Evolutionary conservation across 169 alveolate genomes (phyloP), one percentile per base, ranked within the genome.

Genomic region (Plasmodium adleri): DNA sequence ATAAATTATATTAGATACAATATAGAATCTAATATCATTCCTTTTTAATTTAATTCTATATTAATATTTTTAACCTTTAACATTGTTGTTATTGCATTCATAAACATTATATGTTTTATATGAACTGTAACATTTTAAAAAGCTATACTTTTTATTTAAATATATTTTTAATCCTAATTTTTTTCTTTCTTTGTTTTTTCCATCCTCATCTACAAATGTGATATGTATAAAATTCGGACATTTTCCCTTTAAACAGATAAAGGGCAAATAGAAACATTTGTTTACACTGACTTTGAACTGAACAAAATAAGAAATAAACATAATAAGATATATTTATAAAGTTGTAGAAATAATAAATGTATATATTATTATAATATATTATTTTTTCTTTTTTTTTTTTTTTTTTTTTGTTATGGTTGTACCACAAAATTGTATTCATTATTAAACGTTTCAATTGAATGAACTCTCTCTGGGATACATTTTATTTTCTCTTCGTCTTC

Each of bases 181-280:
- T 54, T 17, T 66, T 3, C 58, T 24, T 6, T 78, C 78, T 54
- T 10, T 66, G 1, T 45, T 24, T 45, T 67, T 49, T 17, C 47
- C 78, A 28, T 39, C 63, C 58, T 56, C 67, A 26, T 63, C 60
- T 39, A 39, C 9, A 15, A 9, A 56, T 49, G 32, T 63, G 56
- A 78, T 63, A 58, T 78, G 47, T 24, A 78, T 66, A 59, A 78
- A 78, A 20, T 78, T 24, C n/a, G 89, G 89, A 64, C 89, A 78
- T 24, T 52, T 22, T 20, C 89, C 89, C 15, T 22, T 47, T 59
- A 66, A 28, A 20, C 89, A 78, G 32, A 66, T 70, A 15, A 78
- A 47, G 28, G 89, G 89, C 13, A 78, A 43, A 59, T 78, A 78
- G 50, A 78, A 64, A 45, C 52, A 24, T 47, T 78, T 66, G 20